phyloP scores from a whole-genome alignment of 306 rosid genomes.

The Ochetophila trinervis region DNA sequence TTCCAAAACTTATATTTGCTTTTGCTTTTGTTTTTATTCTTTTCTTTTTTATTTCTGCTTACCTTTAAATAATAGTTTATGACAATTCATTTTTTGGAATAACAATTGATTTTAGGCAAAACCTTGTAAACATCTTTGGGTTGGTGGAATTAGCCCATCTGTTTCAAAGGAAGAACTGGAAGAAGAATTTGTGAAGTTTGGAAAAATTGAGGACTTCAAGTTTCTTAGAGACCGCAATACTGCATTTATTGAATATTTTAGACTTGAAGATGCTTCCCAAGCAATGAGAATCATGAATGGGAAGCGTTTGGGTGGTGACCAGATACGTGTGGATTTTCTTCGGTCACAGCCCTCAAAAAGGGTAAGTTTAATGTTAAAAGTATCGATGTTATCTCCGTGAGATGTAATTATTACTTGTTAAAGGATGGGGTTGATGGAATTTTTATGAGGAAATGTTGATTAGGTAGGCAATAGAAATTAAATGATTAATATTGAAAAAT shows the following conservation, averaged over 20 bases:
- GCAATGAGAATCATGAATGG: constrained; percentile 92
- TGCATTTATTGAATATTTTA: constrained; percentile 81
- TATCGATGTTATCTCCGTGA: constrained; percentile 11
- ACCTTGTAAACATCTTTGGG: constrained; percentile 86
- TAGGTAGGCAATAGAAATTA: neutral
- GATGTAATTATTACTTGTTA: neutral
- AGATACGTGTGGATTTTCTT: constrained; percentile 86
- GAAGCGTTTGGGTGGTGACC: constrained; percentile 82
- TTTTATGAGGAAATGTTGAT: neutral
- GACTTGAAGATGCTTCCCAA: constrained; percentile 81
- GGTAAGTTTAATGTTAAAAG: constrained; percentile 41
- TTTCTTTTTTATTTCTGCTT: neutral
- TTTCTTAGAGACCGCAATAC: constrained; percentile 82
- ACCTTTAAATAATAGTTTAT: neutral
- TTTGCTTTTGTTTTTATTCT: neutral
- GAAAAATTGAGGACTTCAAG: constrained; percentile 82
- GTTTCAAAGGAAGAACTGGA: constrained; percentile 80
- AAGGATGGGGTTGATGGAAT: neutral
- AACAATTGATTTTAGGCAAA: constrained; percentile 62
- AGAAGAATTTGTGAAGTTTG: constrained; percentile 75
- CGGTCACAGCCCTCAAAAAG: constrained; percentile 70
- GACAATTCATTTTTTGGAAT: neutral
- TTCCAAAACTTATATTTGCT: too few relatives aligned
- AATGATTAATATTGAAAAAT: too few relatives aligned
- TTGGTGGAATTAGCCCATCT: constrained; percentile 87